These are phyloP conservation scores for Candida stauntonica DNA, from an alignment of 805 yeast species.

Conservation along the genomic window DNA sequence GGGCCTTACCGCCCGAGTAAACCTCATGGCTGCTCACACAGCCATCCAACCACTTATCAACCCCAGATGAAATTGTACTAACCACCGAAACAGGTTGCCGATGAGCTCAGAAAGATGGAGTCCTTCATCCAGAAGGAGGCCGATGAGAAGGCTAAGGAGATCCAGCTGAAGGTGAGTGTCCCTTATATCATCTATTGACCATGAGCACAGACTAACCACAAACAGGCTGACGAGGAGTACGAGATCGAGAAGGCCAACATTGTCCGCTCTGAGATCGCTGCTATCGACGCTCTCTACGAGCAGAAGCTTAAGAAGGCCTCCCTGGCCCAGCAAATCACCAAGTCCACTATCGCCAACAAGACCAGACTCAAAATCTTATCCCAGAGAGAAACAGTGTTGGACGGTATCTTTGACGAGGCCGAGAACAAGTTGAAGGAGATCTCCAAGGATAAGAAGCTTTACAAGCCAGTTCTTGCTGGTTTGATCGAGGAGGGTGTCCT, in stretches of 20 bases:
- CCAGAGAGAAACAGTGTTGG: conserved; percentile 78
- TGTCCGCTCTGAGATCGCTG: conserved; percentile 87
- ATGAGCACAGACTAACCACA: conserved; percentile 3
- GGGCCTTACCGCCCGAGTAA: too few species aligned
- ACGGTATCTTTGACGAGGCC: conserved; percentile 69
- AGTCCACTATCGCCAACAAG: conserved; percentile 93
- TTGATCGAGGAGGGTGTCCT: conserved; percentile 75
- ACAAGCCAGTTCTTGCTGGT: conserved; percentile 66
- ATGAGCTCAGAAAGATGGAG: conserved; percentile 96
- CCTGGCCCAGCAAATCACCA: conserved; percentile 90
- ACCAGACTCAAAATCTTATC: conserved; percentile 86
- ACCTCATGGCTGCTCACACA: too few species aligned
- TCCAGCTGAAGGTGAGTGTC: conserved; percentile 60
- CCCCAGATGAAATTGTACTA: neutral
- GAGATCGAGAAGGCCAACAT: conserved; percentile 95
- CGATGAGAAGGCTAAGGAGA: conserved; percentile 96
- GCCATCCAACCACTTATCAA: too few species aligned
- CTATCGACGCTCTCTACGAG: conserved; percentile 77
- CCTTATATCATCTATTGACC: neutral
- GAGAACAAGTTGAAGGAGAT: conserved; percentile 55
- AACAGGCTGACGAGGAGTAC: conserved; percentile 89
- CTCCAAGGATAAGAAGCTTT: conserved; percentile 50
- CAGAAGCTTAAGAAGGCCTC: conserved; percentile 86
- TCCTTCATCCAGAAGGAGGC: conserved; percentile 99
- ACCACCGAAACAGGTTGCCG: conserved; percentile 59